Base-by-base conservation (phyloP, 768 basidiomycete species). In the Coprinopsis marcescibilis region DNA sequence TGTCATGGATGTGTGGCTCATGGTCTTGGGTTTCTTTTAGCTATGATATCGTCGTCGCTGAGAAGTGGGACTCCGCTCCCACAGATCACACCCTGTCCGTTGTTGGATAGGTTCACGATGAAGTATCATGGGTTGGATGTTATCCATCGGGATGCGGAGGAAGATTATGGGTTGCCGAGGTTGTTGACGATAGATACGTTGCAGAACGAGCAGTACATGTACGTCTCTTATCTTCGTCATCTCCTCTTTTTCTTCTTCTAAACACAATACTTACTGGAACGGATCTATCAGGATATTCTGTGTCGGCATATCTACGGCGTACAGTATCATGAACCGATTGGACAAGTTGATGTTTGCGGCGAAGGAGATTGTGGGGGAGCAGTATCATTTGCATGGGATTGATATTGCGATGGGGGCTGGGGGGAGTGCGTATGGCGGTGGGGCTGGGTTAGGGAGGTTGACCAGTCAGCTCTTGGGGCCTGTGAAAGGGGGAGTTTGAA, bases 331-430 rank as follows among this genome's bases (percentile, higher is more conserved):
- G n/a, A 75, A 75, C 4, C 75, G 86, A 8, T 65, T 93, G 11
- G 90, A 93, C 58, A 68, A 77, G 43, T 63, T 92, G 48, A 87
- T 92, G 80, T 57, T 89, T 2, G 86, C 87, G 2, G 78, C 80
- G 13, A 93, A 93, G 60, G 87, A 91, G 62, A 68, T 92, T 36
- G 86, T 92, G 1, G 89, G 89, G 1, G 89, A 92, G 60, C 84
- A 87, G 54, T 89, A 85, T 59, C 85, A 90, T 58, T 85, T 91
- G n/a, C 76, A 82, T 48, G 85, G 85, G 0, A 63, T 86, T 13
- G 81, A 76, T 24, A 15, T 6, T 43, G 25, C 19, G 8, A 32
- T n/a, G 30, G n/a, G 30, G 8, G 30, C n/a, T 8, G 30, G 30
- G 10, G 39, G 19, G 15, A 25, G 23, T 25, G 39, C 11, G 17